These are phyloP conservation scores for Dictyophora rubrovolvata DNA, from an alignment of 768 basidiomycete species.

Conservation along the genomic window DNA sequence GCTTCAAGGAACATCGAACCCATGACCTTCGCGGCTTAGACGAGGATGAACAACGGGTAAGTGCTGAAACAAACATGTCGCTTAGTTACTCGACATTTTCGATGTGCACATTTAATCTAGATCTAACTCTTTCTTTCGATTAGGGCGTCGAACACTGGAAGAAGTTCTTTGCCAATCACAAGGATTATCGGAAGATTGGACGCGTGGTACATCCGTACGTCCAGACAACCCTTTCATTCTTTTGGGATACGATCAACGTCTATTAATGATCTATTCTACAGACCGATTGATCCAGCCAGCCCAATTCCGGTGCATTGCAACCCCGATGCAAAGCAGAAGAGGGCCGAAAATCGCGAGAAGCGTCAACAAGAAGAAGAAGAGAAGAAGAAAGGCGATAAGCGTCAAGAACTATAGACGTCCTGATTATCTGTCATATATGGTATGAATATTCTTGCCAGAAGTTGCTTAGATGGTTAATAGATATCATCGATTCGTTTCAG, in stretches of 20 bases:
- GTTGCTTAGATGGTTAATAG: not conserved
- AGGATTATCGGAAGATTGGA: conserved; percentile 71
- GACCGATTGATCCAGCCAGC: conserved; percentile 62
- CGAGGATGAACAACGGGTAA: conserved; percentile 59
- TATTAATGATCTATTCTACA: not conserved
- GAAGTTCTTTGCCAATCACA: conserved; percentile 74
- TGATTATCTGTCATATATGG: not conserved
- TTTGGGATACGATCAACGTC: not conserved
- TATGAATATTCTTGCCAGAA: not conserved
- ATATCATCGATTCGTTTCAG: not conserved
- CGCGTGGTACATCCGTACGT: conserved; percentile 33
- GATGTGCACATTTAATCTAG: conserved; percentile 2
- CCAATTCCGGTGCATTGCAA: conserved; percentile 72
- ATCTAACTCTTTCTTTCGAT: not conserved
- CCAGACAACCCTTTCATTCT: not conserved
- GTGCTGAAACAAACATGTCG: conserved; percentile 15
- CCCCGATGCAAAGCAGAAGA: conserved; percentile 39
- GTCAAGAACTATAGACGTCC: conserved; percentile 3
- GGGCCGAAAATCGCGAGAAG: conserved; percentile 16
- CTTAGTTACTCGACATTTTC: not conserved
- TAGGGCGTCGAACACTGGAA: conserved; percentile 85
- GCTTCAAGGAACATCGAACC: conserved; percentile 83
- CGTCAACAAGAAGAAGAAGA: conserved; percentile 22
- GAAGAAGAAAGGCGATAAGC: not conserved
- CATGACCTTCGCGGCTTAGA: conserved; percentile 81